These are phyloP conservation scores for Alternaria ethzedia DNA, from an alignment of 2,329 filamentous ascomycete species.

Conservation along the genomic window DNA sequence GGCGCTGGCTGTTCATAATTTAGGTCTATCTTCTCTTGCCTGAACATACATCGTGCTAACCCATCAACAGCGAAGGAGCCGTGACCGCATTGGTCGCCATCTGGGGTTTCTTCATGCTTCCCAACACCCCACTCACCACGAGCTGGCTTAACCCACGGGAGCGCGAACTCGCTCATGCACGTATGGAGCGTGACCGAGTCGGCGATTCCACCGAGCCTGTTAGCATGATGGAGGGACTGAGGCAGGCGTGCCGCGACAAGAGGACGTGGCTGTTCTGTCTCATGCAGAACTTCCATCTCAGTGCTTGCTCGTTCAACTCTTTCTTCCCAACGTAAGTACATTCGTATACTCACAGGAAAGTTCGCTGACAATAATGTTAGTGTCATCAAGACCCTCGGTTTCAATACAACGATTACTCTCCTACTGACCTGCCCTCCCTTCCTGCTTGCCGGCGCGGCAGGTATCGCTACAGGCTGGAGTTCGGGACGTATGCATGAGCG, in stretches of 20 bases:
- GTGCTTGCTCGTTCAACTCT: slow-evolving; percentile 39
- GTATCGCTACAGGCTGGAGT: slow-evolving; percentile 58
- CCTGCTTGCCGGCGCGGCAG: slow-evolving; percentile 53
- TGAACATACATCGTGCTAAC: neutral
- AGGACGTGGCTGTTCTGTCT: slow-evolving; percentile 41
- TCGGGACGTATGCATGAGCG: slow-evolving; percentile 58
- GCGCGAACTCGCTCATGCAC: slow-evolving; percentile 47
- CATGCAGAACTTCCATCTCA: slow-evolving; percentile 41
- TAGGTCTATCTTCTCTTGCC: slow-evolving; percentile 21
- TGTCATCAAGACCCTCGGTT: slow-evolving; percentile 48
- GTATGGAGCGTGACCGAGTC: slow-evolving; percentile 57
- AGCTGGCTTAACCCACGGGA: slow-evolving; percentile 56
- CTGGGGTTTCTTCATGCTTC: slow-evolving; percentile 37
- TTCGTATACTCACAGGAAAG: neutral
- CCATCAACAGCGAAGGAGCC: slow-evolving; percentile 29
- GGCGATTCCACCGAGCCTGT: slow-evolving; percentile 47
- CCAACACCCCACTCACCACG: slow-evolving; percentile 46
- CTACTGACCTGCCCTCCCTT: slow-evolving; percentile 57
- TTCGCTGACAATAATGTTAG: slow-evolving; percentile 10
- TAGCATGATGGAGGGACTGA: slow-evolving; percentile 36
- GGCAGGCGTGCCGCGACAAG: slow-evolving; percentile 36
- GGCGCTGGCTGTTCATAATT: slow-evolving; percentile 50
- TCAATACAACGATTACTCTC: slow-evolving; percentile 44
- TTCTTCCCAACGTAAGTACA: slow-evolving; percentile 41
- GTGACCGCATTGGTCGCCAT: slow-evolving; percentile 35